Percentiles rank a stretch among this genome's conserved stretches.
Evolutionary conservation across 768 basidiomycete species (phyloP).

Genomic region (Termitomyces sp.): DNA sequence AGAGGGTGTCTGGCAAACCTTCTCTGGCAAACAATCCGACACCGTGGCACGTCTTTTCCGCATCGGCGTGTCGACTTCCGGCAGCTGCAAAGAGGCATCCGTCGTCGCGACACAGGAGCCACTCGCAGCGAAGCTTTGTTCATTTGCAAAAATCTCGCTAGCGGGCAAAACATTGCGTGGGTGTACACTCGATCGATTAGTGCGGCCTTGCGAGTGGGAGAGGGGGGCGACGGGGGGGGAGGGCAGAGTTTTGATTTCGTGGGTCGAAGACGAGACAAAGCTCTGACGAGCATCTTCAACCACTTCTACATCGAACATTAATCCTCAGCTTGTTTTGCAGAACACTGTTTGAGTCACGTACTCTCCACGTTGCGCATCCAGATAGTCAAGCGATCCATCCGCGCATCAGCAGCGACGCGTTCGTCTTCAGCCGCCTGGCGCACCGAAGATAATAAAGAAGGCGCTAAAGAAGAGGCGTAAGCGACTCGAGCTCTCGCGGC

Average conservation of each 20-base stretch:
- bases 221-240: slow-evolving; percentile 60
- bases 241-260: slow-evolving; percentile 42
- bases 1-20: slow-evolving; percentile 17
- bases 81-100: slow-evolving; percentile 23
- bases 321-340: slow-evolving; percentile 6
- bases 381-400: slow-evolving; percentile 64
- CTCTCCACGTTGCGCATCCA: slow-evolving; percentile 86
- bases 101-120: slow-evolving; percentile 25
- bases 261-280: slow-evolving; percentile 54
- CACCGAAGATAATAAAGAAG: slow-evolving; percentile 50
- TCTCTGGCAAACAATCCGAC: slow-evolving; percentile 55
- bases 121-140: slow-evolving; percentile 27
- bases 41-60: slow-evolving; percentile 61
- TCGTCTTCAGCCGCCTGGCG: slow-evolving; percentile 50
- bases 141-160: slow-evolving; percentile 62
- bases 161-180: slow-evolving; percentile 61
- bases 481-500: background rate
- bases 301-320: slow-evolving; percentile 47
- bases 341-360: slow-evolving; percentile 31
- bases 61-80: slow-evolving; percentile 37
- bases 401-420: slow-evolving; percentile 47
- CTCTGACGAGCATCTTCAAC: slow-evolving; percentile 77
- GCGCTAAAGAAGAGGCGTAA: slow-evolving; percentile 24
- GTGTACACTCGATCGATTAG: slow-evolving; percentile 45
- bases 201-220: slow-evolving; percentile 40